phyloP scores from a whole-genome alignment of 1,284 basidiomycete species.

The Ceratobasidium sp. region DNA sequence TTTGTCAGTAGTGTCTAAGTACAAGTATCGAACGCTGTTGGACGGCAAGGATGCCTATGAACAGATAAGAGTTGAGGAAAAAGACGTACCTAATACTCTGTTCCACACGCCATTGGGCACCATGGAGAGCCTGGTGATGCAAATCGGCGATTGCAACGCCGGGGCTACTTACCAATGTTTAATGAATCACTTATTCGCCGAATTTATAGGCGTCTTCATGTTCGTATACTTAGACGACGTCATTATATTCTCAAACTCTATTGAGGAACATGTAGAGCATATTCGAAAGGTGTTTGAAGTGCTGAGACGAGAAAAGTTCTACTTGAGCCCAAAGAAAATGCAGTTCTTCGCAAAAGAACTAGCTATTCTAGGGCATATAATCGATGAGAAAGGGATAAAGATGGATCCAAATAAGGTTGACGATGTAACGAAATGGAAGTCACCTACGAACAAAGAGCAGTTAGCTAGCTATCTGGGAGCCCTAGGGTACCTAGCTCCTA shows the following conservation, averaged over 20 bases:
- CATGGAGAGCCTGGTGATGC: constrained; percentile 60
- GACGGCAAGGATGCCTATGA: too few species aligned
- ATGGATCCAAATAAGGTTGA: constrained; percentile 47
- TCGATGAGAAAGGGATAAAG: constrained; percentile 56
- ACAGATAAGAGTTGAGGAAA: too few species aligned
- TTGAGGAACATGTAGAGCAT: constrained; percentile 46
- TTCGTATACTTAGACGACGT: constrained; percentile 60
- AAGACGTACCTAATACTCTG: constrained; percentile 56
- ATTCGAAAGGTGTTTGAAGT: constrained; percentile 42
- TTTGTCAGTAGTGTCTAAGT: constrained; percentile 51
- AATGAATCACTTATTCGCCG: constrained; percentile 58
- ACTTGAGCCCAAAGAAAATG: constrained; percentile 11
- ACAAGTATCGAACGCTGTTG: constrained; percentile 52
- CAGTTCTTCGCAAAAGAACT: constrained; percentile 3
- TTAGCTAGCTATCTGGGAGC: constrained; percentile 44
- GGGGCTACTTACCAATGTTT: constrained; percentile 58
- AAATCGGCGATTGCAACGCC: constrained; percentile 61
- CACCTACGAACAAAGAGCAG: constrained; percentile 43
- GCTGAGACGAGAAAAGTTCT: constrained; percentile 44
- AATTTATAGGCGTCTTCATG: constrained; percentile 52
- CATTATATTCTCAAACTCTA: constrained; percentile 51
- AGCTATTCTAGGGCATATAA: constrained; percentile 56
- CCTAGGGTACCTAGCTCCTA: constrained; percentile 45
- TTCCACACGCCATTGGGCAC: constrained; percentile 59
- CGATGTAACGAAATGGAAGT: constrained; percentile 47